Conservation (phyloP, 2,329 filamentous ascomycete species). For the Paecilomyces formosus region DNA sequence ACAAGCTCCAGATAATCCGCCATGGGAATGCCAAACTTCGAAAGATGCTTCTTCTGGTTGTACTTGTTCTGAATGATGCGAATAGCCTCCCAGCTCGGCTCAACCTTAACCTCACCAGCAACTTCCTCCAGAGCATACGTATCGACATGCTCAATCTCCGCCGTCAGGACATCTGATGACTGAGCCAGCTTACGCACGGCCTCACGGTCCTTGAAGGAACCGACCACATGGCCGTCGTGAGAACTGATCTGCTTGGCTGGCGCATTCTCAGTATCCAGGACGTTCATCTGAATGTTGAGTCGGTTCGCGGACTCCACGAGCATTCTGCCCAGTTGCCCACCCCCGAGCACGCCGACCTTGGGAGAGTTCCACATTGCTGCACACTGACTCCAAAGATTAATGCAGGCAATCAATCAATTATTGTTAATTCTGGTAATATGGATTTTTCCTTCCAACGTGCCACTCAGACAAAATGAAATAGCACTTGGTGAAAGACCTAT, state of each 20-base stretch:
- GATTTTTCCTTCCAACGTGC: neutral
- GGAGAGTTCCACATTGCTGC: conserved; percentile 31
- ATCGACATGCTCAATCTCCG: conserved; percentile 93
- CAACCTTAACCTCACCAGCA: conserved; percentile 56
- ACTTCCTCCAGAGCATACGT: conserved; percentile 85
- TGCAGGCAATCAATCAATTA: neutral
- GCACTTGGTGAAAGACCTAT: neutral
- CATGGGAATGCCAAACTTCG: conserved; percentile 60
- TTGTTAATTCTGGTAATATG: neutral
- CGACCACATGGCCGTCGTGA: conserved; percentile 66
- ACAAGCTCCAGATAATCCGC: conserved; percentile 63
- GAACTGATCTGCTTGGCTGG: conserved; percentile 82
- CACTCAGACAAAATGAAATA: neutral
- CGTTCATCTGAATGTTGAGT: conserved; percentile 69
- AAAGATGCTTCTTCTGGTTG: conserved; percentile 75
- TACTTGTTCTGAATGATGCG: conserved; percentile 92
- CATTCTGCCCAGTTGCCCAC: conserved; percentile 85
- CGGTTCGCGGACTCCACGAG: conserved; percentile 77
- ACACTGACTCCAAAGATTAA: neutral
- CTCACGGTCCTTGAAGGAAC: conserved; percentile 77
- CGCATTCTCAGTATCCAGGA: conserved; percentile 68
- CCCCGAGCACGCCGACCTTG: conserved; percentile 47
- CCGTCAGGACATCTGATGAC: conserved; percentile 72
- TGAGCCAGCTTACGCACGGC: conserved; percentile 74
- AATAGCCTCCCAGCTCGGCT: conserved; percentile 81